A percentile compares a stretch with the other conserved stretches of the same genome.
phyloP scores from a whole-genome alignment of 208 protist genomes.

The Leishmania arabica region DNA sequence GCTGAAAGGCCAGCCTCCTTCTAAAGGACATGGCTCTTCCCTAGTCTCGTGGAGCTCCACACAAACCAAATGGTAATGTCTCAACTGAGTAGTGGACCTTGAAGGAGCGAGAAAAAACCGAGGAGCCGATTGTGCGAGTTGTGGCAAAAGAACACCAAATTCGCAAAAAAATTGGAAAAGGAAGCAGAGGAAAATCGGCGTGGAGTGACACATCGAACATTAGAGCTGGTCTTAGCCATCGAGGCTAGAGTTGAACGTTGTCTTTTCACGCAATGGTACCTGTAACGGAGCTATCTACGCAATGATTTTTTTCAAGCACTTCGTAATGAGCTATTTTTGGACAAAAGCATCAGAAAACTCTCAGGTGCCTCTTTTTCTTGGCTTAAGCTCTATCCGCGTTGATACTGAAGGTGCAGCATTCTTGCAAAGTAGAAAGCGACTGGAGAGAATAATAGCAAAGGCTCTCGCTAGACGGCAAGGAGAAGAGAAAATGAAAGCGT shows the following conservation, averaged over 20 bases:
- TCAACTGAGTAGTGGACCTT: background rate
- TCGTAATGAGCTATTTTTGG: background rate
- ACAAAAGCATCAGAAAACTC: too few species aligned
- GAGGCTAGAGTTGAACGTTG: background rate
- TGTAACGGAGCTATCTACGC: background rate
- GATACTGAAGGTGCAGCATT: background rate
- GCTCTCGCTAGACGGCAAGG: background rate
- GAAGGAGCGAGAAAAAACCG: background rate
- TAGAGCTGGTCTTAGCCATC: background rate
- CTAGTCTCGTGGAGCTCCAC: slow-evolving; percentile 1
- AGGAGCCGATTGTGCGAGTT: background rate
- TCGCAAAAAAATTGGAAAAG: background rate
- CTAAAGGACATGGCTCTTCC: slow-evolving; percentile 34
- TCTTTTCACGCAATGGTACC: background rate
- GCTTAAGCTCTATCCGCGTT: background rate
- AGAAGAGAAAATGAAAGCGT: background rate
- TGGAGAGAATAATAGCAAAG: slow-evolving; percentile 19
- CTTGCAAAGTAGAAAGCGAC: background rate
- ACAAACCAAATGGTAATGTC: background rate
- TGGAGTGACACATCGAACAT: background rate
- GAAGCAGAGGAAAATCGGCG: too few species aligned
- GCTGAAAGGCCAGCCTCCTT: slow-evolving; percentile 52
- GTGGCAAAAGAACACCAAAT: background rate
- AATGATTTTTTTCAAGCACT: background rate
- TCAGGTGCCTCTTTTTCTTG: background rate